phyloP scores from a whole-genome alignment of 2,329 filamentous ascomycete species.

The Aspergillus neotritici region DNA sequence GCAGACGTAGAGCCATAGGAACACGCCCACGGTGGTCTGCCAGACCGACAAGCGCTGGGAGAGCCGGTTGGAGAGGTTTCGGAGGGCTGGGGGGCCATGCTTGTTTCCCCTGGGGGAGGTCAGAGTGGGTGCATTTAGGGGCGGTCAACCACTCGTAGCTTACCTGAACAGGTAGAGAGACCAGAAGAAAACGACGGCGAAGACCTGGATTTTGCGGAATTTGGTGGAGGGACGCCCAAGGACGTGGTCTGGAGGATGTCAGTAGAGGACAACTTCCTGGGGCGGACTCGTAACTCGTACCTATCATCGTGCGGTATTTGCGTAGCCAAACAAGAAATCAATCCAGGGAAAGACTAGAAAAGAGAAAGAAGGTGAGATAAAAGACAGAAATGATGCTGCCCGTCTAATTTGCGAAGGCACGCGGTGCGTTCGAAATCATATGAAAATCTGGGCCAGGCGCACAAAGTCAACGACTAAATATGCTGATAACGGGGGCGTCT shows the following conservation, averaged over 20 bases:
- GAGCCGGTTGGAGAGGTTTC: slow-evolving; percentile 61
- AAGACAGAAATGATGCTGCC: too few species aligned
- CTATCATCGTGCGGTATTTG: slow-evolving; percentile 32
- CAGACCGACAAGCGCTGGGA: slow-evolving; percentile 72
- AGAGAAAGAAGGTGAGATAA: too few species aligned
- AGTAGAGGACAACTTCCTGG: too few species aligned
- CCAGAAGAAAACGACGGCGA: slow-evolving; percentile 90
- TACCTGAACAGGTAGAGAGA: slow-evolving; percentile 74
- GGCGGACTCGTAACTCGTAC: slow-evolving; percentile 5
- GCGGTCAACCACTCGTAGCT: slow-evolving; percentile 12
- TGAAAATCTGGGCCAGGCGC: too few species aligned
- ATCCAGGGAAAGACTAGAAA: too few species aligned
- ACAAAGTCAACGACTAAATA: too few species aligned
- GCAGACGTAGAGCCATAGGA: slow-evolving; percentile 84
- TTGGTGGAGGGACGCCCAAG: slow-evolving; percentile 84
- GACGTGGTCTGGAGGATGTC: slow-evolving; percentile 64
- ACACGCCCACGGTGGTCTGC: slow-evolving; percentile 81
- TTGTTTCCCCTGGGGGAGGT: slow-evolving; percentile 60
- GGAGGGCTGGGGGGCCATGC: slow-evolving; percentile 62
- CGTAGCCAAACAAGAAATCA: slow-evolving; percentile 37
- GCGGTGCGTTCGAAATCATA: too few species aligned
- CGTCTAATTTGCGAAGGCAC: too few species aligned
- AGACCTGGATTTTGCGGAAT: slow-evolving; percentile 86
- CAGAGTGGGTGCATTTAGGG: neutral
- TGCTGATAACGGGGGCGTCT: too few species aligned